Evolutionary conservation across 495 filamentous ascomycete genomes (phyloP).

Genomic region (Penicillium diatomitis): DNA sequence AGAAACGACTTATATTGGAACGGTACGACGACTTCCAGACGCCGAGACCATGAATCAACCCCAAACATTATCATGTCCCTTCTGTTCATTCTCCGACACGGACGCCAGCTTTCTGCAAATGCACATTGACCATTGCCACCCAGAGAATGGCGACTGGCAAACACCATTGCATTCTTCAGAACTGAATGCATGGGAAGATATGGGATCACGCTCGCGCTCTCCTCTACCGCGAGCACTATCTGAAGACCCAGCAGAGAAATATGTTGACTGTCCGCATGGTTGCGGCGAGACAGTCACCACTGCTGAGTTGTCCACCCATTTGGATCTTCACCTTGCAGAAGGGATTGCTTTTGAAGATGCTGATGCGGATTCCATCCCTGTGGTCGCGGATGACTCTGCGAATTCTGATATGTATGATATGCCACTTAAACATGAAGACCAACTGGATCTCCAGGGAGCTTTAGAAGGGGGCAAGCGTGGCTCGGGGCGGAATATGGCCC

Average conservation of each 20-base stretch:
- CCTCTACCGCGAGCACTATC: constrained; percentile 5
- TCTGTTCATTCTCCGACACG: constrained; percentile 45
- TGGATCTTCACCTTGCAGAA: constrained; percentile 65
- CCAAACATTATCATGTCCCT: constrained; percentile 33
- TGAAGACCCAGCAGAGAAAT: constrained; percentile 30
- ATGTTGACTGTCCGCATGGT: constrained; percentile 59
- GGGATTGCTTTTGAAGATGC: constrained; percentile 41
- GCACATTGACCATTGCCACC: constrained; percentile 48
- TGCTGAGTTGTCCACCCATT: constrained; percentile 56
- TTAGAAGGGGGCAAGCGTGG: constrained; percentile 10
- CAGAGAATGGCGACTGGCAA: constrained; percentile 31
- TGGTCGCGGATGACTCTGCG: not conserved
- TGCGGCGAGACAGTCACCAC: constrained; percentile 61
- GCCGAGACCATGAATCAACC: constrained; percentile 14
- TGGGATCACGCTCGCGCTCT: not conserved
- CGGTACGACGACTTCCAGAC: not conserved
- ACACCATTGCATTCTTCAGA: not conserved
- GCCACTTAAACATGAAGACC: constrained; percentile 8
- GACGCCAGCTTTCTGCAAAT: constrained; percentile 41
- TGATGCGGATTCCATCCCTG: not conserved
- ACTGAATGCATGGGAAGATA: not conserved
- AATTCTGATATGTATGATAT: constrained; percentile 2
- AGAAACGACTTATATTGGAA: too few species aligned
- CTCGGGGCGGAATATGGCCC: constrained; percentile 6
- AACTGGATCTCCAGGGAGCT: not conserved